These are phyloP conservation scores for Suhomyces atakaporum DNA, from an alignment of 1,139 yeast genomes.

Conservation along the genomic window DNA sequence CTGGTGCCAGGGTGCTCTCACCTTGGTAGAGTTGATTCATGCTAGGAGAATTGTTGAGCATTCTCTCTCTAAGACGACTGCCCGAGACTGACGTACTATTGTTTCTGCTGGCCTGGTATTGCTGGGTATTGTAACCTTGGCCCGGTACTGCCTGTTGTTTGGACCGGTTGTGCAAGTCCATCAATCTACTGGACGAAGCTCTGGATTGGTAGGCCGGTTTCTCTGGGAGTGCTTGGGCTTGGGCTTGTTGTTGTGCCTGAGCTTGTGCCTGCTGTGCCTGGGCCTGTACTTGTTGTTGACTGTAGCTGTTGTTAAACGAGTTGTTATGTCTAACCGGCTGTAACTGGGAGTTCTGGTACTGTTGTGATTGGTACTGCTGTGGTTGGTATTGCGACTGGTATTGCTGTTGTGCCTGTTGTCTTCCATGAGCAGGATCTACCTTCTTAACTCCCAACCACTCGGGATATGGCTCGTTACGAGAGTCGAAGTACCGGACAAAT, in stretches of 20 bases:
- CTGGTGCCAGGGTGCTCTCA: too few relatives aligned
- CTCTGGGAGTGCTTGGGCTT: constrained; percentile 15
- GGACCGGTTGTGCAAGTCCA: constrained; percentile 47
- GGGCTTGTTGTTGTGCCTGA: constrained; percentile 4
- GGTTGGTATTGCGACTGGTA: constrained; percentile 10
- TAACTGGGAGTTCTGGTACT: constrained; percentile 18
- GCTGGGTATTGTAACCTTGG: constrained; percentile 31
- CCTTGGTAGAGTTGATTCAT: constrained; percentile 12
- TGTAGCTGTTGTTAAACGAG: constrained; percentile 25
- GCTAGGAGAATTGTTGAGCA: constrained; percentile 29
- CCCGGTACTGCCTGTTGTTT: constrained; percentile 45
- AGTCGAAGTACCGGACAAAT: constrained; percentile 43
- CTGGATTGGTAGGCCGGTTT: constrained; percentile 28
- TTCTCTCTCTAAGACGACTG: constrained; percentile 39
- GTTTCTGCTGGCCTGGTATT: constrained; percentile 26
- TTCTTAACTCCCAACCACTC: constrained; percentile 46
- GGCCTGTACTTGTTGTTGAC: constrained; percentile 18
- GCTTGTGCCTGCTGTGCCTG: constrained; percentile 7
- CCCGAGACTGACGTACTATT: constrained; percentile 33
- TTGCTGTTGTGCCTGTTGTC: constrained; percentile 10
- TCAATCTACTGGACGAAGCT: constrained; percentile 40
- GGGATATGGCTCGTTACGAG: constrained; percentile 38
- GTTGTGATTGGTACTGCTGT: constrained; percentile 9
- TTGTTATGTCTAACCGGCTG: constrained; percentile 34
- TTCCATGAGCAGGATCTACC: neutral